phyloP scores from a whole-genome alignment of 148 eudicot genomes.

The Heliosperma pusillum region DNA sequence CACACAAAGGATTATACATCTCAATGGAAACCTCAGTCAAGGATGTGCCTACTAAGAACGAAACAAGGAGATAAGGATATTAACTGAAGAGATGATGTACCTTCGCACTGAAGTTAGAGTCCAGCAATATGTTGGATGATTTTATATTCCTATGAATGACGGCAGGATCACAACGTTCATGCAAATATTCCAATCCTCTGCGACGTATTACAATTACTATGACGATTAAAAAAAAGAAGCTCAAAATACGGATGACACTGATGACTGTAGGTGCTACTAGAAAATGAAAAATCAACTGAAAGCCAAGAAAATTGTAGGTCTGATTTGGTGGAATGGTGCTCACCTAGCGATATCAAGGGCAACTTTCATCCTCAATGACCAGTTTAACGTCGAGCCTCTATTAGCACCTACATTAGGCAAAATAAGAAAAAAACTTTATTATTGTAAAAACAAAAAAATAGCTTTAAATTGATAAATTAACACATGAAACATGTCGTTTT shows the following conservation, averaged over 20 bases:
- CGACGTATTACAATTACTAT: background rate
- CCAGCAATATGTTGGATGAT: constrained; percentile 72
- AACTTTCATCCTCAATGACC: constrained; percentile 75
- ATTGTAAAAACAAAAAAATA: too few relatives aligned
- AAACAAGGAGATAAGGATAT: background rate
- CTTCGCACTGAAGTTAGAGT: constrained; percentile 79
- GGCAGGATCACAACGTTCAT: constrained; percentile 72
- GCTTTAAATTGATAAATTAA: background rate
- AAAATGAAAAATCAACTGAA: background rate
- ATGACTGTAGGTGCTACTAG: background rate
- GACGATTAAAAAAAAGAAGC: background rate
- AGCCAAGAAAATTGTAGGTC: background rate
- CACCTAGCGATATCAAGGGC: constrained; percentile 87
- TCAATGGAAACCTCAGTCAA: background rate
- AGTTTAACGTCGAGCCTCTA: constrained; percentile 51
- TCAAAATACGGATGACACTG: background rate
- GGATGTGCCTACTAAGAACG: background rate
- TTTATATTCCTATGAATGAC: constrained; percentile 79
- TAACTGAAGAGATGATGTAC: constrained; percentile 30
- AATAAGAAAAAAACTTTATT: background rate
- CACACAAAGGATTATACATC: background rate
- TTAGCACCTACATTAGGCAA: constrained; percentile 40
- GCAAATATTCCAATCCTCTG: constrained; percentile 83
- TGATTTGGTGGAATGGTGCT: background rate
- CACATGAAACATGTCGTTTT: constrained; percentile 17